Percentiles rank a stretch among this genome's conserved stretches.
These are phyloP conservation scores for Pichia thaimueangensis DNA, from an alignment of 805 yeast genomes.

Conservation along the genomic window DNA sequence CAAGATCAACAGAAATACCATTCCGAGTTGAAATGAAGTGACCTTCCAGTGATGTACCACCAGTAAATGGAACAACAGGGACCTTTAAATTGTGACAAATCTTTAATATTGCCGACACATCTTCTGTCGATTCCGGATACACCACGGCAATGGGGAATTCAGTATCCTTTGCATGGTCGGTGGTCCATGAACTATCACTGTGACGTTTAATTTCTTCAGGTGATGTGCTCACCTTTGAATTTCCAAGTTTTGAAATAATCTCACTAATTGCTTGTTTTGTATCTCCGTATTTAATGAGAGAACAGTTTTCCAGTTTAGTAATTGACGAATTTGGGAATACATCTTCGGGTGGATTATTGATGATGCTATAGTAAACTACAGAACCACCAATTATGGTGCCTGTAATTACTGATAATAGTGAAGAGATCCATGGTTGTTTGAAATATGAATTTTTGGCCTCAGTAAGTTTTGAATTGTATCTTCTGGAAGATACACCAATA, in stretches of 20 bases:
- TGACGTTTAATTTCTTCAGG: conserved; percentile 26
- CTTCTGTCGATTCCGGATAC: conserved; percentile 59
- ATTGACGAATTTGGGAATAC: conserved; percentile 35
- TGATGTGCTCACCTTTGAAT: conserved; percentile 39
- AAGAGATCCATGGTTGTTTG: no score
- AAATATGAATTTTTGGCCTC: no score
- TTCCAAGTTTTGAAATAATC: conserved; percentile 47
- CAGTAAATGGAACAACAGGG: conserved; percentile 71
- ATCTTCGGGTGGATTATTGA: conserved; percentile 21
- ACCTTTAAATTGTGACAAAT: conserved; percentile 53
- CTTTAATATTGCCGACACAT: conserved; percentile 57
- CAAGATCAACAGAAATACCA: conserved; percentile 55
- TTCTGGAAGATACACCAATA: no score
- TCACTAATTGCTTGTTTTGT: conserved; percentile 40
- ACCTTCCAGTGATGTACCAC: conserved; percentile 80
- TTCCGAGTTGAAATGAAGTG: conserved; percentile 66
- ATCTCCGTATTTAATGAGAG: conserved; percentile 51
- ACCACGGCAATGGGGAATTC: conserved; percentile 41
- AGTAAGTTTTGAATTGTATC: no score
- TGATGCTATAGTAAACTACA: conserved; percentile 18
- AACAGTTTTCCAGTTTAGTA: conserved; percentile 39
- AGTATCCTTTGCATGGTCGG: conserved; percentile 28
- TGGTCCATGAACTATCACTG: conserved; percentile 30
- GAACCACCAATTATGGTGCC: conserved; percentile 17
- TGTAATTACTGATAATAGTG: background rate